phyloP scores from a whole-genome alignment of 116 monocot species.

The Dioscorea cayenensis region DNA sequence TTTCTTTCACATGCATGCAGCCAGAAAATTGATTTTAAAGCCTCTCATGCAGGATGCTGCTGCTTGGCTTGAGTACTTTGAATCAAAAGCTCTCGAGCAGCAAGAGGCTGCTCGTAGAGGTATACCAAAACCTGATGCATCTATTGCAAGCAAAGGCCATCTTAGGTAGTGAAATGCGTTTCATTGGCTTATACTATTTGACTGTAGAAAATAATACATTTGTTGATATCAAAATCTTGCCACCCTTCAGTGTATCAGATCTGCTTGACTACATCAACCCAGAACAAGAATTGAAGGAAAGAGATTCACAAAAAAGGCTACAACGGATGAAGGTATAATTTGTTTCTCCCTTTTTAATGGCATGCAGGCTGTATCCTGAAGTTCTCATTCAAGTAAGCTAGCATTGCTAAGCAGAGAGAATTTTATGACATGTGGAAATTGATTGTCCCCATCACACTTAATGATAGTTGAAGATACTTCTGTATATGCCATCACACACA shows the following conservation, averaged over 20 bases:
- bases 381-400: neutral
- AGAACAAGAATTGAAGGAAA: constrained; percentile 66
- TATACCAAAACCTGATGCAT: constrained; percentile 86
- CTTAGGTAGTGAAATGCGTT: constrained; percentile 54
- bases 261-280: constrained; percentile 98
- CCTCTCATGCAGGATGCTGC: constrained; percentile 65
- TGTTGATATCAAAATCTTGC: constrained; percentile 29
- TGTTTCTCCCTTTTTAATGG: neutral
- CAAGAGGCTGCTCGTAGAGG: constrained; percentile 90
- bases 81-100: constrained; percentile 85
- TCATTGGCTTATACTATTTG: neutral
- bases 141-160: constrained; percentile 97
- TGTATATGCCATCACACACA: too few species aligned
- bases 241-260: constrained; percentile 83
- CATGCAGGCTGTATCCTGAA: neutral
- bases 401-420: neutral
- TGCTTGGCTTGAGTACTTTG: constrained; percentile 98
- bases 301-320: constrained; percentile 54
- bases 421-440: too few species aligned
- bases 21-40: neutral
- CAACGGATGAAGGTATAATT: constrained; percentile 47
- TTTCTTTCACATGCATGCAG: neutral
- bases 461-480: too few species aligned
- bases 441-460: too few species aligned
- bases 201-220: neutral